These are phyloP conservation scores for Fusarium sp. DNA, from an alignment of 2,329 filamentous ascomycete genomes.

Conservation along the genomic window DNA sequence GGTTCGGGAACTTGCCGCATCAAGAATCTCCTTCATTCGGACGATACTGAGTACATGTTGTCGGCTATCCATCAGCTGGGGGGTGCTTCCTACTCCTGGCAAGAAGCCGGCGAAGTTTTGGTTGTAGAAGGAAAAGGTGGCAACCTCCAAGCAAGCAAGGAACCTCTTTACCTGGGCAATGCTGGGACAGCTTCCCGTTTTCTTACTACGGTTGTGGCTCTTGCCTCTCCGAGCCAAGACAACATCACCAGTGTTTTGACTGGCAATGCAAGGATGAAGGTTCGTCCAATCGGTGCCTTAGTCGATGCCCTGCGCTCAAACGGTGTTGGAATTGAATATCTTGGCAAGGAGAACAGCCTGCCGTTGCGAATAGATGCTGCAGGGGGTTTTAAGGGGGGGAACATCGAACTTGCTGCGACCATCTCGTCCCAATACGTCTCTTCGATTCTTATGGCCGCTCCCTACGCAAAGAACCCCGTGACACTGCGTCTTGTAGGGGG, in stretches of 20 bases:
- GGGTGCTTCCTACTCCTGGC: slow-evolving; percentile 92
- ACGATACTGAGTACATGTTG: slow-evolving; percentile 97
- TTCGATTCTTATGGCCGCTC: slow-evolving; percentile 94
- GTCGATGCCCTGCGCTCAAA: slow-evolving; percentile 91
- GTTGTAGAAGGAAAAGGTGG: slow-evolving; percentile 94
- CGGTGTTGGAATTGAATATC: slow-evolving; percentile 86
- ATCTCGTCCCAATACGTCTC: slow-evolving; percentile 99
- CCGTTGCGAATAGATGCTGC: slow-evolving; percentile 86
- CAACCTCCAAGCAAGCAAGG: slow-evolving; percentile 78
- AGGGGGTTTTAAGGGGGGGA: slow-evolving; percentile 84
- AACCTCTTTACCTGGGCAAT: slow-evolving; percentile 92
- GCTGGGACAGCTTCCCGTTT: slow-evolving; percentile 97
- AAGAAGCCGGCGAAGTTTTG: slow-evolving; percentile 91
- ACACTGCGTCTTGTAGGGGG: slow-evolving; percentile 92
- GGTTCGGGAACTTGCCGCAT: slow-evolving; percentile 88
- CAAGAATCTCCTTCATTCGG: slow-evolving; percentile 93
- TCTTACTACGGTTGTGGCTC: slow-evolving; percentile 88
- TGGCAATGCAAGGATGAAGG: slow-evolving; percentile 96
- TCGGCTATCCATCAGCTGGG: slow-evolving; percentile 87
- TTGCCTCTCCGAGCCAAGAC: slow-evolving; percentile 76
- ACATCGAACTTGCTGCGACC: slow-evolving; percentile 92
- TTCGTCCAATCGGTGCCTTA: slow-evolving; percentile 90
- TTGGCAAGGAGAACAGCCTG: slow-evolving; percentile 85
- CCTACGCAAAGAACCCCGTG: slow-evolving; percentile 94
- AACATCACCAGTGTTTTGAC: slow-evolving; percentile 81